phyloP scores from a whole-genome alignment of 768 basidiomycete genomes.

The Sistotremastrum niveocremeum region DNA sequence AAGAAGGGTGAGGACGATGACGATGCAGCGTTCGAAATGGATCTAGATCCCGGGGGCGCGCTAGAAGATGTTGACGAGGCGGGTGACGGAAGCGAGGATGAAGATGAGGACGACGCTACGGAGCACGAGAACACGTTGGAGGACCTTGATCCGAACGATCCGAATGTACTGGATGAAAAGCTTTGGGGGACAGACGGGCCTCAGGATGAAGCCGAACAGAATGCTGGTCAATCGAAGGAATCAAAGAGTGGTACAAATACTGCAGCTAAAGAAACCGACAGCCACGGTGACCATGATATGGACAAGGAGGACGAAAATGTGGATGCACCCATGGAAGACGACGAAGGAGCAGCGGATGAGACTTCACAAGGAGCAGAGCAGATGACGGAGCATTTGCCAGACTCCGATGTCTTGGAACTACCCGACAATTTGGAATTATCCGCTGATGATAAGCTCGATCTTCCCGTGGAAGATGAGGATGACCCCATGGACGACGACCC shows the following conservation, averaged over 20 bases:
- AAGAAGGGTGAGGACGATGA: slow-evolving; percentile 36
- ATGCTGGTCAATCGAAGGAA: slow-evolving; percentile 15
- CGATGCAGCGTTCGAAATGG: slow-evolving; percentile 82
- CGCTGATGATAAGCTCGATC: slow-evolving; percentile 6
- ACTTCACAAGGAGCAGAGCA: slow-evolving; percentile 43
- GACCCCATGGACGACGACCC: slow-evolving; percentile 23
- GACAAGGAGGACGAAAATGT: slow-evolving; percentile 16
- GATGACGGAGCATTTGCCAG: slow-evolving; percentile 63
- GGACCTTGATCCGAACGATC: slow-evolving; percentile 71
- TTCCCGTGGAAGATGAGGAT: slow-evolving; percentile 16
- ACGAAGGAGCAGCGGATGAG: slow-evolving; percentile 29
- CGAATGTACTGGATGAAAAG: slow-evolving; percentile 85
- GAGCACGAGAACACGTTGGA: slow-evolving; percentile 78
- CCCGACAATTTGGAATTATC: slow-evolving; percentile 75
- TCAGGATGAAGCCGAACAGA: slow-evolving; percentile 21
- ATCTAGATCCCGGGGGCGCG: slow-evolving; percentile 75
- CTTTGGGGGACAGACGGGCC: slow-evolving; percentile 67
- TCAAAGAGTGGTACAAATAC: slow-evolving; percentile 7
- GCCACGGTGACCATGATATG: slow-evolving; percentile 13
- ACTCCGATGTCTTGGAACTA: slow-evolving; percentile 75
- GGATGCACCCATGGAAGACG: slow-evolving; percentile 19
- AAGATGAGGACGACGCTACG: slow-evolving; percentile 37
- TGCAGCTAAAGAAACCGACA: slow-evolving; percentile 12
- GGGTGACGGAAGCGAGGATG: slow-evolving; percentile 34
- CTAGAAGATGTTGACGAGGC: slow-evolving; percentile 57